Percentiles rank a stretch among this genome's conserved stretches.
phyloP scores from a whole-genome alignment of 1,139 yeast species.

The Yamadazyma dushanensis region DNA sequence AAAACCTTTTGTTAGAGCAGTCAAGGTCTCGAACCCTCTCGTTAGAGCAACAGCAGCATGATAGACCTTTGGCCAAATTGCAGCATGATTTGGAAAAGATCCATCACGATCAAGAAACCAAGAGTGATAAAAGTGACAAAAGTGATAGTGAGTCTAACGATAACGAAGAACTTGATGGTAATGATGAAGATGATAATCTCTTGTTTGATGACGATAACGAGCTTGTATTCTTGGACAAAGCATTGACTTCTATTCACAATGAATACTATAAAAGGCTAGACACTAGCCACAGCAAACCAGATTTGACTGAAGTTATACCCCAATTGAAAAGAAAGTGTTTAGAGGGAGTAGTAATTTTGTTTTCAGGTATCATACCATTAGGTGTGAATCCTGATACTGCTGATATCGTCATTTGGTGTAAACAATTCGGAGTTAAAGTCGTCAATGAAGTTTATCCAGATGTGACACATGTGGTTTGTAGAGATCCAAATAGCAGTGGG shows the following conservation, averaged over 20 bases:
- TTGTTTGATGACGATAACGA: conserved; percentile 83
- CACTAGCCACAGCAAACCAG: conserved; percentile 40
- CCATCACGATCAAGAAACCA: conserved; percentile 32
- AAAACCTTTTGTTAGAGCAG: conserved; percentile 48
- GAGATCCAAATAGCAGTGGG: conserved; percentile 58
- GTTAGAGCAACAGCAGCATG: conserved; percentile 66
- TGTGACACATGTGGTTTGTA: conserved; percentile 88
- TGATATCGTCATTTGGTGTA: conserved; percentile 90
- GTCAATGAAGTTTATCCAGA: conserved; percentile 68
- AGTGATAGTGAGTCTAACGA: conserved; percentile 16
- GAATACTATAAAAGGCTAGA: conserved; percentile 60
- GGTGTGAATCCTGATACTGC: conserved; percentile 70
- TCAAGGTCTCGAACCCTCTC: conserved; percentile 58
- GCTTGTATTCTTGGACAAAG: conserved; percentile 60
- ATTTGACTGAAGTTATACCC: conserved; percentile 70
- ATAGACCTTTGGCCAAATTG: conserved; percentile 79
- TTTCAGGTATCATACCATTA: conserved; percentile 84
- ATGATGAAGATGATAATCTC: conserved; percentile 54
- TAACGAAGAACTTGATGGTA: conserved; percentile 15
- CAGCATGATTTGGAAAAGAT: conserved; percentile 72
- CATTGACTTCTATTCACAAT: conserved; percentile 61
- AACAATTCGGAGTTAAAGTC: conserved; percentile 87
- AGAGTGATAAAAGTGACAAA: conserved; percentile 11
- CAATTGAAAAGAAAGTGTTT: conserved; percentile 67
- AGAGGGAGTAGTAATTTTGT: conserved; percentile 66